phyloP scores from a whole-genome alignment of 1,284 basidiomycete species.

The Ganoderma multipileum region DNA sequence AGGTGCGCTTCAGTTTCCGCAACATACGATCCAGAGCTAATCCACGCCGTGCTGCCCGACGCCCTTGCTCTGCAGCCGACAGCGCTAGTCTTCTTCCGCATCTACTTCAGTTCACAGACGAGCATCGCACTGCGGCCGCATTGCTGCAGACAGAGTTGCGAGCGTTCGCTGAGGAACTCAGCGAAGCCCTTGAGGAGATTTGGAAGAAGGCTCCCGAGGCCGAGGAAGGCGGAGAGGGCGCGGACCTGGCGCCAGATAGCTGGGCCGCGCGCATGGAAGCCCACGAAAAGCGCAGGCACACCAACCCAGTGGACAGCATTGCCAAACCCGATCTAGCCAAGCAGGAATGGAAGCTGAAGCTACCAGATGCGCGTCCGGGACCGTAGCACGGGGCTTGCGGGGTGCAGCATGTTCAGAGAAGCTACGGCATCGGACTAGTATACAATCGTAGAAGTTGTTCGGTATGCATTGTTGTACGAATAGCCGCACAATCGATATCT shows the following conservation, averaged over 20 bases:
- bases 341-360: constrained; percentile 57
- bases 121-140: constrained; percentile 64
- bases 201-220: constrained; percentile 51
- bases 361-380: constrained; percentile 36
- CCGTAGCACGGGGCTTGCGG: neutral
- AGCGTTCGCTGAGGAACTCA: constrained; percentile 59
- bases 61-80: constrained; percentile 55
- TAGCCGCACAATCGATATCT: neutral
- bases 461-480: constrained; percentile 19
- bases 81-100: constrained; percentile 69
- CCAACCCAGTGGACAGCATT: constrained; percentile 64
- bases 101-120: constrained; percentile 65
- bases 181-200: constrained; percentile 61
- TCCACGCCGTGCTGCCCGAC: neutral
- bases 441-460: constrained; percentile 8
- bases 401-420: neutral
- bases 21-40: neutral
- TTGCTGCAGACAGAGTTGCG: constrained; percentile 60
- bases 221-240: constrained; percentile 40
- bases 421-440: neutral
- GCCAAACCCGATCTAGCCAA: constrained; percentile 59
- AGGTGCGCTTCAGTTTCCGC: constrained; percentile 48
- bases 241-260: constrained; percentile 51
- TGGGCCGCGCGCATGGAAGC: constrained; percentile 71
- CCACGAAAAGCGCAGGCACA: constrained; percentile 54